Percentiles rank a stretch among this genome's conserved stretches.
Evolutionary conservation across 2,329 filamentous ascomycete species (phyloP).

Genomic region (Trichoderma sp.): DNA sequence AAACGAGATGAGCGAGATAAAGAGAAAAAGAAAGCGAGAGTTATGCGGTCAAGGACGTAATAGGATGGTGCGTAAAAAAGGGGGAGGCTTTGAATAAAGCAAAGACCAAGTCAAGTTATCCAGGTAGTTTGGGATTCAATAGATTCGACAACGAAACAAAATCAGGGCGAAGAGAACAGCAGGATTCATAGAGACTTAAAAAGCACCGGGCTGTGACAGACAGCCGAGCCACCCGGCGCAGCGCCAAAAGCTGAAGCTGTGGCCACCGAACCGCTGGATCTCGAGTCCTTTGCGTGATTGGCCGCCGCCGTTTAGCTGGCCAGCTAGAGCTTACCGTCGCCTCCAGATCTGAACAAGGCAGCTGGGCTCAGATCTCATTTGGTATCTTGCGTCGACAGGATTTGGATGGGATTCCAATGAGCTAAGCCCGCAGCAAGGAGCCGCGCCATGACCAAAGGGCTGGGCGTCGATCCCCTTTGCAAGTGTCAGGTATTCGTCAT

Average conservation of each 20-base stretch:
- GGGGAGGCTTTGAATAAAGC: neutral
- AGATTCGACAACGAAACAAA: neutral
- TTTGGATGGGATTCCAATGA: neutral
- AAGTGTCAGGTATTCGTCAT: neutral
- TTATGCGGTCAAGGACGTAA: neutral
- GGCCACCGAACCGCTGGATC: slow-evolving; percentile 6
- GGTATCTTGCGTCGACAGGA: neutral
- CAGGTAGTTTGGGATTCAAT: neutral
- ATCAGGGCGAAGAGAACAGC: neutral
- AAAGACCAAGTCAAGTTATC: too few relatives aligned
- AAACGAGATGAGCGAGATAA: neutral
- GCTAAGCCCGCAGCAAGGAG: neutral
- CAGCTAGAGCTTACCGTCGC: slow-evolving; percentile 6
- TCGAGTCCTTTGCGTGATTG: neutral
- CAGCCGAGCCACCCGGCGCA: slow-evolving; percentile 15
- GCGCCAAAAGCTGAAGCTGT: neutral
- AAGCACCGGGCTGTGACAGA: neutral
- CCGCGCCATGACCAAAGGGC: neutral
- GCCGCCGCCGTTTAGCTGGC: neutral
- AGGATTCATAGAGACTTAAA: neutral
- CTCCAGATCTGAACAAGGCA: neutral
- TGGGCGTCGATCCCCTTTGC: neutral
- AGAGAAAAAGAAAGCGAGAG: neutral
- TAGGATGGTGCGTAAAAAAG: neutral
- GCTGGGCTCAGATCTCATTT: slow-evolving; percentile 2